phyloP scores from a whole-genome alignment of 148 eudicot species.

The Rhododendron vialii region DNA sequence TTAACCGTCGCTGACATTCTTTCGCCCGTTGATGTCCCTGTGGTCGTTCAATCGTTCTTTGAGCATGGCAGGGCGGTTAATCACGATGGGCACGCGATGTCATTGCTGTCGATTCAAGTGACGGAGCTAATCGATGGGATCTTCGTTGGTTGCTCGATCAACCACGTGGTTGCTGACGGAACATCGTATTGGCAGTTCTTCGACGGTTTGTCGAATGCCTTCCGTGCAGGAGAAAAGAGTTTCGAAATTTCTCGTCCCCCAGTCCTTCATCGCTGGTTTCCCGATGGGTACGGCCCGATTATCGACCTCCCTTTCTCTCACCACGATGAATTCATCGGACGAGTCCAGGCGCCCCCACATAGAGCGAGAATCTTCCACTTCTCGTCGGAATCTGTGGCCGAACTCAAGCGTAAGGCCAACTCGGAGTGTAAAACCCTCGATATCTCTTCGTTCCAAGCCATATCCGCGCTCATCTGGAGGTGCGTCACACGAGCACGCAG shows the following conservation, averaged over 20 bases:
- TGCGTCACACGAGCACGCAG: constrained; percentile 15
- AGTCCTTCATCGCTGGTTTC: constrained; percentile 15
- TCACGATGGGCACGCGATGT: constrained; percentile 24
- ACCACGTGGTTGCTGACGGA: constrained; percentile 1
- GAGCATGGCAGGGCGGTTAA: constrained; percentile 19
- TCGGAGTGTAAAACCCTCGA: background rate
- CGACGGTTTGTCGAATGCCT: constrained; percentile 8
- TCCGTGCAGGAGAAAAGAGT: background rate
- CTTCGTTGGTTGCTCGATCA: constrained; percentile 27
- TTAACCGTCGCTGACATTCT: constrained; percentile 12
- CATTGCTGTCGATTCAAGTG: constrained; percentile 23
- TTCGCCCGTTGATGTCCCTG: constrained; percentile 18
- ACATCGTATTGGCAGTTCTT: constrained; percentile 30
- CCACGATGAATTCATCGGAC: constrained; percentile 18
- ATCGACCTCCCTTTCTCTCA: constrained; percentile 20
- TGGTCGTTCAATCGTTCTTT: constrained; percentile 23
- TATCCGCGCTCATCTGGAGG: constrained; percentile 23
- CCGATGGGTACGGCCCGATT: constrained; percentile 18
- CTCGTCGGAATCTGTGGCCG: constrained; percentile 12
- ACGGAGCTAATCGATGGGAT: constrained; percentile 28
- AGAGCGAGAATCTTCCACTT: constrained; percentile 27
- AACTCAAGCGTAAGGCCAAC: constrained; percentile 23
- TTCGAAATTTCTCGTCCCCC: constrained; percentile 15
- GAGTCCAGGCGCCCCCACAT: constrained; percentile 13
- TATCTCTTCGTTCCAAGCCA: constrained; percentile 24